A percentile compares a stretch with the other conserved stretches of the same genome.
phyloP scores from a whole-genome alignment of 441 rosid genomes.

The Eugenia klotzschiana region DNA sequence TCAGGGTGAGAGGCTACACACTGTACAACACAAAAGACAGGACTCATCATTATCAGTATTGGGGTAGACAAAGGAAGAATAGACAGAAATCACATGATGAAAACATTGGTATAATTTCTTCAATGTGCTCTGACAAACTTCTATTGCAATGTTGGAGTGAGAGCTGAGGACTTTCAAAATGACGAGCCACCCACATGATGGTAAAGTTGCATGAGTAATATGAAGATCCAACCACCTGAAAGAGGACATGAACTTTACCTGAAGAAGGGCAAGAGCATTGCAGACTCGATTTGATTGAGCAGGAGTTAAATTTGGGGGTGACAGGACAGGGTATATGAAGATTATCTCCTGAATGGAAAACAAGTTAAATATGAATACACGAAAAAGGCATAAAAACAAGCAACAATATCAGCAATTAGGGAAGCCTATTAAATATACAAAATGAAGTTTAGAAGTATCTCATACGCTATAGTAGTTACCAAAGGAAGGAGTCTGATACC shows the following conservation, averaged over 20 bases:
- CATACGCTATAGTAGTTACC: not conserved
- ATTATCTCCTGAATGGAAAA: conserved; percentile 70
- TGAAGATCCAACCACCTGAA: not conserved
- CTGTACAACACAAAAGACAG: conserved; percentile 25
- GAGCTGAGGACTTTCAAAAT: not conserved
- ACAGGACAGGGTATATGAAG: conserved; percentile 85
- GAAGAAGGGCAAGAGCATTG: conserved; percentile 98
- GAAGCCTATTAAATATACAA: not conserved
- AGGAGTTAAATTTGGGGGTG: conserved; percentile 82
- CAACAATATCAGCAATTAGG: not conserved
- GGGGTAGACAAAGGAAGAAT: not conserved
- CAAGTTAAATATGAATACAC: not conserved
- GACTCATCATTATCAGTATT: conserved; percentile 1
- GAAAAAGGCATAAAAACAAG: not conserved
- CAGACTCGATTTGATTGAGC: conserved; percentile 97
- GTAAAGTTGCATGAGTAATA: not conserved
- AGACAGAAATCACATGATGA: not conserved
- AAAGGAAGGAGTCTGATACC: not conserved
- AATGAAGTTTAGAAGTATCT: not conserved
- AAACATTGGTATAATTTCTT: not conserved
- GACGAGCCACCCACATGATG: not conserved
- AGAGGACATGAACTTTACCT: conserved; percentile 26
- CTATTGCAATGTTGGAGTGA: not conserved
- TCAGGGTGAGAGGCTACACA: conserved; percentile 98
- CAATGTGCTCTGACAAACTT: not conserved